A percentile compares a stretch with the other conserved stretches of the same genome.
Conservation (phyloP, 306 rosid genomes). For the Pyrus bretschneideri region DNA sequence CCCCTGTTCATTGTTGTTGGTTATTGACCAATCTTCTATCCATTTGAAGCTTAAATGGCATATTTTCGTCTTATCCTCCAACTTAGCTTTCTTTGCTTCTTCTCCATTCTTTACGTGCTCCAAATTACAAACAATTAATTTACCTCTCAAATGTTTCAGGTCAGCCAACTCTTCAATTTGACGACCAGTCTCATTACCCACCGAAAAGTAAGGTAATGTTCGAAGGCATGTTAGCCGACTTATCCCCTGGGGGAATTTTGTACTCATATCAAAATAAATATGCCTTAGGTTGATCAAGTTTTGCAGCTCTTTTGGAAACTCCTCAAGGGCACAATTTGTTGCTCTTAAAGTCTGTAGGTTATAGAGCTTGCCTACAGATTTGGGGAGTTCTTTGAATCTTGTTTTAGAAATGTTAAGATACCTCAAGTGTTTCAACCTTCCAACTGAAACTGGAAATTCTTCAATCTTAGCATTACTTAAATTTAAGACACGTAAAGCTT, state of each 20-base stretch:
- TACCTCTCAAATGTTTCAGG: neutral
- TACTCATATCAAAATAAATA: neutral
- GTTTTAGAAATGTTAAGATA: neutral
- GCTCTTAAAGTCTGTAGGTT: neutral
- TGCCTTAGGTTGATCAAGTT: neutral
- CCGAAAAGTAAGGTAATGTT: neutral
- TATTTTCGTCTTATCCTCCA: fast-evolving
- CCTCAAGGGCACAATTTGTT: fast-evolving
- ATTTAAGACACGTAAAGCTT: neutral
- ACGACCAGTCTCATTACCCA: neutral
- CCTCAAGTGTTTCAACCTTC: neutral
- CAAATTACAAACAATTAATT: fast-evolving
- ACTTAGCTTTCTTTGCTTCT: neutral
- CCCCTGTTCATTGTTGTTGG: neutral
- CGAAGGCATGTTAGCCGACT: fast-evolving
- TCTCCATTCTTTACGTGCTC: neutral
- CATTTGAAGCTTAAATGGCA: neutral
- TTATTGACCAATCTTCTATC: fast-evolving
- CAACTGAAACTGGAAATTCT: neutral
- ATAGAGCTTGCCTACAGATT: neutral
- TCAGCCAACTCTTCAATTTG: neutral
- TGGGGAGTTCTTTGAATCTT: neutral
- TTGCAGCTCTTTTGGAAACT: neutral
- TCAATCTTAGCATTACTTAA: neutral
- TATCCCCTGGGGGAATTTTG: fast-evolving